These are phyloP conservation scores for Musa acuminata DNA, from an alignment of 176 grass and related monocot species.

Conservation along the genomic window DNA sequence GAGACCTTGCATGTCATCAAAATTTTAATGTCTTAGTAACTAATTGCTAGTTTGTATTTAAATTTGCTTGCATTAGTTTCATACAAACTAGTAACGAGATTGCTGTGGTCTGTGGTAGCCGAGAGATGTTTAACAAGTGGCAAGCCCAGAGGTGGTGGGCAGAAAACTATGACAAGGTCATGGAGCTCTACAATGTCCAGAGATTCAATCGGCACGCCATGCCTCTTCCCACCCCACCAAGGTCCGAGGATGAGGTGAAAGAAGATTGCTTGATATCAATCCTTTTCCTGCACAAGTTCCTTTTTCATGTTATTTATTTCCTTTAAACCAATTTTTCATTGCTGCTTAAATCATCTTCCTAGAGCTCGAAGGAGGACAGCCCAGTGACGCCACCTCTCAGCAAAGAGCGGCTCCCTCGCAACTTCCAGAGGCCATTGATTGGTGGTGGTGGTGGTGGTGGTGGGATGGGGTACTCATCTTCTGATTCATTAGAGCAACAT, in stretches of 20 bases:
- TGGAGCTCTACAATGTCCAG: conserved; percentile 97
- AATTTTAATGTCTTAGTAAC: background rate
- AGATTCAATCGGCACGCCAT: conserved; percentile 64
- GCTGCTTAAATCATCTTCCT: conserved; percentile 2
- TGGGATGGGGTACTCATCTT: conserved; percentile 63
- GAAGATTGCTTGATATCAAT: no score
- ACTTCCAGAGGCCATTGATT: conserved; percentile 26
- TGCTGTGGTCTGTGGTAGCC: conserved; percentile 31
- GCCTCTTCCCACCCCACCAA: conserved; percentile 75
- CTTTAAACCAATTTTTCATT: background rate
- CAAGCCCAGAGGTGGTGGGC: conserved; percentile 98
- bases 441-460: conserved; percentile 13
- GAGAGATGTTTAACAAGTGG: conserved; percentile 98
- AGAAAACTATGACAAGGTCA: conserved; percentile 93
- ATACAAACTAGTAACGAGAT: background rate
- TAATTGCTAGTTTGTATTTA: background rate
- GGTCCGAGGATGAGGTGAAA: conserved; percentile 76
- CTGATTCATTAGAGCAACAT: conserved; percentile 66
- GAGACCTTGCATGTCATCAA: background rate
- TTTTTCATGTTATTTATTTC: background rate
- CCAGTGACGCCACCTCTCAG: conserved; percentile 67
- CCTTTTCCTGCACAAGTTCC: no score
- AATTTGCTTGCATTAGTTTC: background rate
- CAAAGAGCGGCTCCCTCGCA: conserved; percentile 58
- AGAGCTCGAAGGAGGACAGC: conserved; percentile 66